Conservation (phyloP, 2,329 filamentous ascomycete genomes). For the Verticillium isaacii region DNA sequence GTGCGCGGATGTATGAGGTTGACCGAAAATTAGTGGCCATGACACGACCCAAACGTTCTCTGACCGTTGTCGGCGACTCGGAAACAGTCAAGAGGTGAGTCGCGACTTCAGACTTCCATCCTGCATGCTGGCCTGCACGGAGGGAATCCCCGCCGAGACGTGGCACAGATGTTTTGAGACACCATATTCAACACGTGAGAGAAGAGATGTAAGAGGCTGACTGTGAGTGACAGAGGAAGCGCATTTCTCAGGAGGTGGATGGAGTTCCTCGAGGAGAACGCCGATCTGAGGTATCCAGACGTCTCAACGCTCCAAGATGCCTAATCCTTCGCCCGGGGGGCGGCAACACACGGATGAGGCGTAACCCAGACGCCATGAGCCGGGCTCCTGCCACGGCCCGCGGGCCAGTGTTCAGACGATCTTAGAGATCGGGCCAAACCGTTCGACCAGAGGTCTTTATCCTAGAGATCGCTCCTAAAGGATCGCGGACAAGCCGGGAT, state of each 20-base stretch:
- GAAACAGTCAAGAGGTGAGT: slow-evolving; percentile 87
- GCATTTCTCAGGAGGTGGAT: slow-evolving; percentile 88
- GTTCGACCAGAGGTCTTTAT: slow-evolving; percentile 7
- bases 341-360: slow-evolving; percentile 5
- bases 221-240: slow-evolving; percentile 59
- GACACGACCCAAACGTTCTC: slow-evolving; percentile 86
- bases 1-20: slow-evolving; percentile 15
- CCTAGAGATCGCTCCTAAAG: not conserved
- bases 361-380: slow-evolving; percentile 2
- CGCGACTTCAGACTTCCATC: not conserved
- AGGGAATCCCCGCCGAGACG: slow-evolving; percentile 6
- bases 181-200: not conserved
- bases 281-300: slow-evolving; percentile 86
- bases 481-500: slow-evolving; percentile 6
- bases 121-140: slow-evolving; percentile 4
- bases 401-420: slow-evolving; percentile 7
- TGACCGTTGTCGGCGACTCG: slow-evolving; percentile 89
- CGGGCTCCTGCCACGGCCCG: slow-evolving; percentile 5
- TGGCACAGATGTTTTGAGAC: slow-evolving; percentile 6
- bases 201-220: not conserved
- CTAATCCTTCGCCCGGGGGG: slow-evolving; percentile 1
- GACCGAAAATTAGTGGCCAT: slow-evolving; percentile 77
- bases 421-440: slow-evolving; percentile 1
- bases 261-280: slow-evolving; percentile 81
- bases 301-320: slow-evolving; percentile 31